phyloP scores from a whole-genome alignment of 2,329 filamentous ascomycete species.

The Apiospora rasikravindrae region DNA sequence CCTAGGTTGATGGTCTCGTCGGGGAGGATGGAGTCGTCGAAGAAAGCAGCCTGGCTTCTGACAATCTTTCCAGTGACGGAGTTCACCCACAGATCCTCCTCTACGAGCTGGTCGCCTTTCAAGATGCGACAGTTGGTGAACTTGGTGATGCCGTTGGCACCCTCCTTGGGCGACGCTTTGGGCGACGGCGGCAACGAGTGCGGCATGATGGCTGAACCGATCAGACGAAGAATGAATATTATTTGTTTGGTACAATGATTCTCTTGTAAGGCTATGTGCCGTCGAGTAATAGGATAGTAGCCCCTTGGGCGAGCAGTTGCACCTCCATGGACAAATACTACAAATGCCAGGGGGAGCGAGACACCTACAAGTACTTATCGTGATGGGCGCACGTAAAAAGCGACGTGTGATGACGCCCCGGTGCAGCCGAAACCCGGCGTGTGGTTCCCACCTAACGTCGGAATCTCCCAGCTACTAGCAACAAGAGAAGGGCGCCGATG shows the following conservation, averaged over 20 bases:
- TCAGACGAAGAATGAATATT: neutral
- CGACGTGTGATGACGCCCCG: constrained; percentile 18
- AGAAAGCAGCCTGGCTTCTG: constrained; percentile 70
- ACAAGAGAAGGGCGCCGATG: neutral
- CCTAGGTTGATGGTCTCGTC: constrained; percentile 79
- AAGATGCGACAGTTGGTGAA: constrained; percentile 87
- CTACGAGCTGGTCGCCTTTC: constrained; percentile 68
- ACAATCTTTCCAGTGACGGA: constrained; percentile 82
- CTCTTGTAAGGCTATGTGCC: constrained; percentile 31
- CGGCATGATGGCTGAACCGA: constrained; percentile 30
- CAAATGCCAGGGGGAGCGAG: constrained; percentile 22
- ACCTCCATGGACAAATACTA: constrained; percentile 36
- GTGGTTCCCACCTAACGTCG: neutral
- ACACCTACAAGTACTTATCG: constrained; percentile 35
- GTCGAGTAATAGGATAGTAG: constrained; percentile 37
- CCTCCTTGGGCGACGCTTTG: constrained; percentile 56
- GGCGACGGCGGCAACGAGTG: constrained; percentile 40
- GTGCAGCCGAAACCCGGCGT: constrained; percentile 20
- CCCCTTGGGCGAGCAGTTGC: constrained; percentile 37
- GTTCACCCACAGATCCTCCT: constrained; percentile 88
- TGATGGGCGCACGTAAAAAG: constrained; percentile 22
- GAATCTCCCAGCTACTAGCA: constrained; percentile 4
- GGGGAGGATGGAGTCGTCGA: constrained; percentile 70
- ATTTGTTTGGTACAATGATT: neutral
- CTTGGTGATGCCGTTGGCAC: constrained; percentile 69